These are phyloP conservation scores for Boeremia exigua DNA, from an alignment of 2,329 filamentous ascomycete species.

Conservation along the genomic window DNA sequence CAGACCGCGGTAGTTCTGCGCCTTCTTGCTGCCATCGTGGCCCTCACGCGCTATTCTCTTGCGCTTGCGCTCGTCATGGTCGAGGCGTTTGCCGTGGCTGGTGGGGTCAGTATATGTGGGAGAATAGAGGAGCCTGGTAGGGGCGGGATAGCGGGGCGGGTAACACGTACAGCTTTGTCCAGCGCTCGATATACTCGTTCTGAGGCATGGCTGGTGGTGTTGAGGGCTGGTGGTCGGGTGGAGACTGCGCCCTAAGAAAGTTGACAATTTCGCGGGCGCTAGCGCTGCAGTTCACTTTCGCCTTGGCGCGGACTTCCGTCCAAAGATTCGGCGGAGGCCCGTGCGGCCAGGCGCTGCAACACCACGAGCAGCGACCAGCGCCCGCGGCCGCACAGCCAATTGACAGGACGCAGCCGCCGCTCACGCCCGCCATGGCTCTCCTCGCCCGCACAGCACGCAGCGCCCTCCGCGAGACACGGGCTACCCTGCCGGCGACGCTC, in stretches of 20 bases:
- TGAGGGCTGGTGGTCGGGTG: constrained; percentile 9
- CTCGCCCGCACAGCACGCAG: constrained; percentile 64
- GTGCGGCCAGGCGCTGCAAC: no score
- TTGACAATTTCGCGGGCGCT: constrained; percentile 3
- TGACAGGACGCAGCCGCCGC: constrained; percentile 1
- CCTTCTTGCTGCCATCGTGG: constrained; percentile 86
- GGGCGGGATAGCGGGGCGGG: constrained; percentile 5
- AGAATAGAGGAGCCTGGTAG: background rate
- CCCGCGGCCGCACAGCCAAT: background rate
- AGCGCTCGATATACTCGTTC: constrained; percentile 80
- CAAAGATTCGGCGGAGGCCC: background rate
- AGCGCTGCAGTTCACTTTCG: constrained; percentile 19
- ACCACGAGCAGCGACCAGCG: no score
- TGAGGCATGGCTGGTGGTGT: constrained; percentile 65
- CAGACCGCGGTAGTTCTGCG: constrained; percentile 90
- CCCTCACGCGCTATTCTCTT: constrained; percentile 88
- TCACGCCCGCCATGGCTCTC: constrained; percentile 42
- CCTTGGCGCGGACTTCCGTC: constrained; percentile 17
- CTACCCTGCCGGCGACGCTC: constrained; percentile 53
- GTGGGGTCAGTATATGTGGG: constrained; percentile 24
- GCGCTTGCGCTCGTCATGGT: constrained; percentile 86
- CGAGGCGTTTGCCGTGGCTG: constrained; percentile 59
- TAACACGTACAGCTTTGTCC: constrained; percentile 64
- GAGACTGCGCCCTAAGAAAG: constrained; percentile 12
- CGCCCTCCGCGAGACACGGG: constrained; percentile 67